Base-by-base conservation (phyloP, 2,329 filamentous ascomycete genomes). In the Zasmidium citrigriseum region DNA sequence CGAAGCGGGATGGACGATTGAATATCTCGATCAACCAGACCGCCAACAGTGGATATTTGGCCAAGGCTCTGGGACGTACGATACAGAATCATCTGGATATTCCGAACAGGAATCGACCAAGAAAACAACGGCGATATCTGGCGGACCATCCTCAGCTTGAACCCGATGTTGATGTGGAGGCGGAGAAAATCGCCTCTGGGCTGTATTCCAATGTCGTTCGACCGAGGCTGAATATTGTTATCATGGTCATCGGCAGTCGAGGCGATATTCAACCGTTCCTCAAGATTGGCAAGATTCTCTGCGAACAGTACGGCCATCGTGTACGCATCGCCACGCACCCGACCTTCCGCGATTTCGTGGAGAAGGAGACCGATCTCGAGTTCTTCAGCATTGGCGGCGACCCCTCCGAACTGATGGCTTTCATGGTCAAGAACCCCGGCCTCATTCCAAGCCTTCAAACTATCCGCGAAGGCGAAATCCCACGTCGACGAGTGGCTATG, bases 381-480 rank as follows among this genome's bases (percentile, higher is more conserved):
- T 93, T 93, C 75, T 93, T 93, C 74, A 88, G 85, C 1, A 84
- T 93, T 1, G 90, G 90, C 1, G 90, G 90, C 1, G 87, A 93
- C 66, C 90, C 90, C 1, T 85, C 87, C 0, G 89, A 93, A 72
- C 78, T 95, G 1, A 93, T 93, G 90, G 87, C 89, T 0, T 93
- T 92, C 72, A 93, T 95, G 90, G 89, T 93, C 29, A 91, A 91
- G 76, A 92, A 93, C 67, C 89, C 81, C 0, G 89, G 89, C 3
- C 80, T 93, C 72, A 89, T 95, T 1, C 90, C 90, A 0, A 88
- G 83, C 1, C 76, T 93, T 22, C 85, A 90, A 61, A 88, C 88
- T 0, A 83, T 93, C 55, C 87, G 85, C 61, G 83, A 86, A 1
- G 90, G 90, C 2, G 90, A 93, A 64, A 87, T 93, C 58, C 84